Conservation (phyloP, 179 eudicot genomes). For the Beta lomatogona region DNA sequence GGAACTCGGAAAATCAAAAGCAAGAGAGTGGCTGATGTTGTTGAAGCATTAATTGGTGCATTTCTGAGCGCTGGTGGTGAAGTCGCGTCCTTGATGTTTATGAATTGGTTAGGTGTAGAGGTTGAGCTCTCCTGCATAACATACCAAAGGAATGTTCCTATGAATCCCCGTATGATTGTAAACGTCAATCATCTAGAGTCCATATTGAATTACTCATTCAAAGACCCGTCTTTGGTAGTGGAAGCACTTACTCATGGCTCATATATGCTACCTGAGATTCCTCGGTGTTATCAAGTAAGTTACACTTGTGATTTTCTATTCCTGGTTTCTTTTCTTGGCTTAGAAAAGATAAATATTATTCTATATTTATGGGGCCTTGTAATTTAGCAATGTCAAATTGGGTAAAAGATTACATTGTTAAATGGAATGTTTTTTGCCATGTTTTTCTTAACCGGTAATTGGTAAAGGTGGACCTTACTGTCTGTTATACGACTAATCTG, state of each 20-base stretch:
- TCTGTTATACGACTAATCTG: background rate
- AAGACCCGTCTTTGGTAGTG: constrained; percentile 66
- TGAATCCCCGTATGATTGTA: constrained; percentile 44
- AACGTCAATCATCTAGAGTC: constrained; percentile 51
- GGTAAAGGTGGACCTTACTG: background rate
- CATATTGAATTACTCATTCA: constrained; percentile 58
- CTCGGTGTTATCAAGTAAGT: constrained; percentile 86
- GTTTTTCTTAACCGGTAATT: background rate
- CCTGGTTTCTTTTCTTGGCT: background rate
- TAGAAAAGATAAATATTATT: background rate
- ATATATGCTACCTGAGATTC: constrained; percentile 79
- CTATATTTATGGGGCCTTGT: background rate
- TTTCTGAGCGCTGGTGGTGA: constrained; percentile 71
- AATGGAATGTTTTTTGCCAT: background rate
- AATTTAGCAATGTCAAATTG: background rate
- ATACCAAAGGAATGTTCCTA: constrained; percentile 43
- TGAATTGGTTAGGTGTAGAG: constrained; percentile 86
- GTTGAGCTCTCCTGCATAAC: constrained; percentile 47
- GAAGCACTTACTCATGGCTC: constrained; percentile 97
- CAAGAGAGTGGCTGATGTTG: constrained; percentile 83
- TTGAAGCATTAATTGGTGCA: constrained; percentile 92
- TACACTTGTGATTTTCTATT: background rate
- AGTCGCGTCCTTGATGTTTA: constrained; percentile 63
- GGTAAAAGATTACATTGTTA: background rate
- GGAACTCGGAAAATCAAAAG: constrained; percentile 51